Percentiles rank a stretch among this genome's conserved stretches.
Conservation (phyloP, 2,329 filamentous ascomycete genomes). For the Samsoniella hepiali region DNA sequence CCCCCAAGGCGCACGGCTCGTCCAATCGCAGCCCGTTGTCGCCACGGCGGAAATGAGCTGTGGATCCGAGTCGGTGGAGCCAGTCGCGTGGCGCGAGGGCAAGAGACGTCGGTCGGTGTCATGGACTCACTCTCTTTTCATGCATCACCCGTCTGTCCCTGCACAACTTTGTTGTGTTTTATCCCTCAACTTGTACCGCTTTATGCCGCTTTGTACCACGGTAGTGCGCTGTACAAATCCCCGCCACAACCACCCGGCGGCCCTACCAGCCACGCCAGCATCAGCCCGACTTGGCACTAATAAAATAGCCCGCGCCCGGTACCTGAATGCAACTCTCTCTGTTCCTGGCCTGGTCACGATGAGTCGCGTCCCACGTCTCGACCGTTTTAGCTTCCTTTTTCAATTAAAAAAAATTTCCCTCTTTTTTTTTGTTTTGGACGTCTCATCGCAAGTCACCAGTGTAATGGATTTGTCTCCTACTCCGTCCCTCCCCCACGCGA, state of each 20-base stretch:
- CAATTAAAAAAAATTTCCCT: not conserved
- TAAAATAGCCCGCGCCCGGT: not conserved
- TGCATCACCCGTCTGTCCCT: not conserved
- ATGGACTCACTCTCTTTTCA: not conserved
- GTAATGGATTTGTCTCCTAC: not conserved
- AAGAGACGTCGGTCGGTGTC: not conserved
- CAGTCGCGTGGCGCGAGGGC: not conserved
- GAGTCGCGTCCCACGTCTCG: constrained; percentile 2
- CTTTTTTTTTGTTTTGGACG: not conserved
- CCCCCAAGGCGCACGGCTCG: not conserved
- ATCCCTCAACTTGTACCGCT: constrained; percentile 5
- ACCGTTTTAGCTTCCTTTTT: not conserved
- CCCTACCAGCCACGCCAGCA: too few relatives aligned
- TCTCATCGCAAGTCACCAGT: not conserved
- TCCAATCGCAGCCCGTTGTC: constrained; percentile 1
- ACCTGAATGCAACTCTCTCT: constrained; percentile 6
- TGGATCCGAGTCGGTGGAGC: not conserved
- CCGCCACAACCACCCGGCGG: not conserved
- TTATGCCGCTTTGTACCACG: not conserved
- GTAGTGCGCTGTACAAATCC: not conserved
- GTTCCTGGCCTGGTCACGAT: not conserved
- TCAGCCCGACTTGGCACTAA: not conserved
- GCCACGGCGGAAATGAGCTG: constrained; percentile 15
- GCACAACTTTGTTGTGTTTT: not conserved
- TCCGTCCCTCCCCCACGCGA: not conserved